These are phyloP conservation scores for Stachybotrys echinatus DNA, from an alignment of 2,329 filamentous ascomycete species.

Conservation along the genomic window DNA sequence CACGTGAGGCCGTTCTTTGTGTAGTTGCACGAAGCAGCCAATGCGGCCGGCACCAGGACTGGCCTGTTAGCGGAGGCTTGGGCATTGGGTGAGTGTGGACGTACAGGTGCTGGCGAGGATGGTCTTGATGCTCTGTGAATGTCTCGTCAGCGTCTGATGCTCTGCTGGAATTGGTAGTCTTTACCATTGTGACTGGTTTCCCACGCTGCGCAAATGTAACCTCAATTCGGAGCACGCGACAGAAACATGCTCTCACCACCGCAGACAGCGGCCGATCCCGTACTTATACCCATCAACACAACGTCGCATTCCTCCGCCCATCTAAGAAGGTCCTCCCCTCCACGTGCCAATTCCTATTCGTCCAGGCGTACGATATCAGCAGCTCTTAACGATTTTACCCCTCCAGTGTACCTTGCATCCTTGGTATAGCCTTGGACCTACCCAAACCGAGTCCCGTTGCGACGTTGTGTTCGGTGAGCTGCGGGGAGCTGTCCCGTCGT, in stretches of 20 bases:
- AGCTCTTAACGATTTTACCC: too few relatives aligned
- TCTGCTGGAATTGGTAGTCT: background rate
- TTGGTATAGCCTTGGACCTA: background rate
- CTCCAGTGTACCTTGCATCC: background rate
- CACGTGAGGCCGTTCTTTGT: conserved; percentile 24
- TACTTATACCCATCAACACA: background rate
- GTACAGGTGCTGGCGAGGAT: background rate
- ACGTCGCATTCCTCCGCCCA: background rate
- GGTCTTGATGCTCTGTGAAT: background rate
- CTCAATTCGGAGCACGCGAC: background rate
- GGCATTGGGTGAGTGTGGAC: background rate
- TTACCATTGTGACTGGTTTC: background rate
- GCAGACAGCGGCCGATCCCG: too few relatives aligned
- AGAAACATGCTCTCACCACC: background rate
- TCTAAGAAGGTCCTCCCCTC: background rate
- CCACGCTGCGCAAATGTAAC: background rate
- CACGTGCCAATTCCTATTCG: background rate
- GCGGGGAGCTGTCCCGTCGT: background rate
- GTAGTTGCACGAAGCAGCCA: conserved; percentile 7
- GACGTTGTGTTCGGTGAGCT: background rate
- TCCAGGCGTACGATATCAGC: background rate
- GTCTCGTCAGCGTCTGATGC: too few relatives aligned
- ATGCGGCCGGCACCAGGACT: conserved; percentile 1
- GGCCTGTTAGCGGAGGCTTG: background rate
- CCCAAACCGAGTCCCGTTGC: too few relatives aligned